Conservation (phyloP, 2,329 filamentous ascomycete genomes). For the Calonectria pteridis region DNA sequence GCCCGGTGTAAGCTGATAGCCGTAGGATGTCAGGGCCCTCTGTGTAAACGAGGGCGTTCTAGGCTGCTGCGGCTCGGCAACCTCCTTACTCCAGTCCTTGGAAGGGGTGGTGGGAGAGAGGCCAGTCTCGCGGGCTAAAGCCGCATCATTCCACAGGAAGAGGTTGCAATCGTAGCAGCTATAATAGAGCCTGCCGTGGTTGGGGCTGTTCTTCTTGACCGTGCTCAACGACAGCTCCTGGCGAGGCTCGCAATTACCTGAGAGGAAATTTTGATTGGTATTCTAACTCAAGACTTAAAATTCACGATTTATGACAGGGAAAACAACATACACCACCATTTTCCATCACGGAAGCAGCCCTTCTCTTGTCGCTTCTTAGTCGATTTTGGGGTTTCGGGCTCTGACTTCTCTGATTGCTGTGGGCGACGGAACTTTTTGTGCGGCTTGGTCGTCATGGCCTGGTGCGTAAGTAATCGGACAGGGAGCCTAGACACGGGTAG, state of each 20-base stretch:
- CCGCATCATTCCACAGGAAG: slow-evolving; percentile 60
- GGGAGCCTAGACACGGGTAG: neutral
- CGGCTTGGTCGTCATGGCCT: slow-evolving; percentile 2
- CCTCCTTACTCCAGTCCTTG: slow-evolving; percentile 1
- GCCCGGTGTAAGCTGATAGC: slow-evolving; percentile 42
- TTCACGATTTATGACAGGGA: neutral
- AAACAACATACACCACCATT: slow-evolving; percentile 53
- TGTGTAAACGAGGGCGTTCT: slow-evolving; percentile 48
- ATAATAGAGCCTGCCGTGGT: slow-evolving; percentile 58
- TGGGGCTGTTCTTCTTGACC: slow-evolving; percentile 53
- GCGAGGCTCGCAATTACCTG: slow-evolving; percentile 60
- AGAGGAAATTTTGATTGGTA: neutral
- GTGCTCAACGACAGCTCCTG: slow-evolving; percentile 50
- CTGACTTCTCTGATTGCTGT: slow-evolving; percentile 1
- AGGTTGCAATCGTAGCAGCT: slow-evolving; percentile 58
- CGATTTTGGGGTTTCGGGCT: slow-evolving; percentile 42
- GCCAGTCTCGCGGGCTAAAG: slow-evolving; percentile 47
- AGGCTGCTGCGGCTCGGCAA: slow-evolving; percentile 30
- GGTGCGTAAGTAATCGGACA: neutral
- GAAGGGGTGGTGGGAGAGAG: slow-evolving; percentile 18
- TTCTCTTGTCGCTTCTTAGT: slow-evolving; percentile 48
- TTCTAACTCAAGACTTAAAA: neutral
- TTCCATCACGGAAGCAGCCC: slow-evolving; percentile 49
- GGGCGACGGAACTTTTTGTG: slow-evolving; percentile 13
- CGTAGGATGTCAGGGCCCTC: slow-evolving; percentile 45